phyloP scores from a whole-genome alignment of 148 eudicot genomes.

The Arbutus unedo region DNA sequence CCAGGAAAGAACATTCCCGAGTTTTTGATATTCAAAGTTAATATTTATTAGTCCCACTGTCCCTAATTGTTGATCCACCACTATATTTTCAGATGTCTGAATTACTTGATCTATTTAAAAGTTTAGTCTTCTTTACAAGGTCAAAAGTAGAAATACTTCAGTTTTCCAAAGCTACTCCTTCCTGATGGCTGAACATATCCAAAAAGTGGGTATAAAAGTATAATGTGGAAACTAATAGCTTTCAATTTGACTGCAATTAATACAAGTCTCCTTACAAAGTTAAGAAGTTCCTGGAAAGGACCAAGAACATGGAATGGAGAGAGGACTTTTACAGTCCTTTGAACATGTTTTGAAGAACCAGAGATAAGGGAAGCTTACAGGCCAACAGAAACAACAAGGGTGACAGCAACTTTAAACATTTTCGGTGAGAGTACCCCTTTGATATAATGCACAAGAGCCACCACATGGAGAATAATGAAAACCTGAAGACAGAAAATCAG shows the following conservation, averaged over 20 bases:
- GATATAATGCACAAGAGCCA: slow-evolving; percentile 87
- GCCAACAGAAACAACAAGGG: slow-evolving; percentile 83
- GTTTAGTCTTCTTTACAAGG: background rate
- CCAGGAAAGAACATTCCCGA: slow-evolving; percentile 6
- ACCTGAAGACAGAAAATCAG: slow-evolving; percentile 53
- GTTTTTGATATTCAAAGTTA: background rate
- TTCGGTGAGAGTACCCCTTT: slow-evolving; percentile 84
- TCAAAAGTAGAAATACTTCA: background rate
- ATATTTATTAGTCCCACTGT: background rate
- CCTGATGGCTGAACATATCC: background rate
- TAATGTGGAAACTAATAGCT: background rate
- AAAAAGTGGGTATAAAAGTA: background rate
- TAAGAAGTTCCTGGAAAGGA: background rate
- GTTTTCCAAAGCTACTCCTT: background rate
- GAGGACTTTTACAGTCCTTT: background rate
- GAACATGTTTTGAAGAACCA: background rate
- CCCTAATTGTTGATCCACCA: background rate
- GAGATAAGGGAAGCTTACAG: slow-evolving; percentile 54
- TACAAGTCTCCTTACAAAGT: background rate
- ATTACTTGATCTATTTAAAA: background rate
- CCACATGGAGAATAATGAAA: slow-evolving; percentile 90
- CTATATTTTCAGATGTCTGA: background rate
- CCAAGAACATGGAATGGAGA: background rate
- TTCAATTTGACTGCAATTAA: background rate
- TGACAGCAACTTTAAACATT: slow-evolving; percentile 94